These are phyloP conservation scores for Rhododendron simsii DNA, from an alignment of 148 eudicot genomes.

Conservation along the genomic window DNA sequence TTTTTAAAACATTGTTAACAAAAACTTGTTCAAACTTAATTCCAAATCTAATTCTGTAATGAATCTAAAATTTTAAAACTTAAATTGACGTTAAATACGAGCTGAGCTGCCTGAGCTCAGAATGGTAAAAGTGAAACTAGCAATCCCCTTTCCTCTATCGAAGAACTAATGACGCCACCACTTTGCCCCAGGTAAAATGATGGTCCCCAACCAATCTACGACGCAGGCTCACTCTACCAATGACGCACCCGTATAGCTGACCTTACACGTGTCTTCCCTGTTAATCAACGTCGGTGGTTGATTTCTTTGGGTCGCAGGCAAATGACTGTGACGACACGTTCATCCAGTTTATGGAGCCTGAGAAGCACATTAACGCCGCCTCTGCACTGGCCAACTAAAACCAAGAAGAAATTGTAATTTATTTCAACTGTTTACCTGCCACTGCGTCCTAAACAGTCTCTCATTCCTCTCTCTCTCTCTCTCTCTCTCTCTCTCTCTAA, in stretches of 20 bases:
- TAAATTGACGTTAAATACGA: no score
- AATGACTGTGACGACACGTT: background rate
- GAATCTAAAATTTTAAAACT: no score
- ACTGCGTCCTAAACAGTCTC: background rate
- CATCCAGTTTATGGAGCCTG: background rate
- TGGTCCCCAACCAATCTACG: background rate
- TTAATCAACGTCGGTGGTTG: background rate
- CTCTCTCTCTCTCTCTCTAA: constrained; percentile 5
- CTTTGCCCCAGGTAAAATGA: no score
- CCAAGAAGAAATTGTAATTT: background rate
- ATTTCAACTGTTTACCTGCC: background rate
- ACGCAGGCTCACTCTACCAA: background rate
- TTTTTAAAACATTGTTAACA: no score
- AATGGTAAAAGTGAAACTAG: no score
- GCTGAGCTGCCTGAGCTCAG: no score
- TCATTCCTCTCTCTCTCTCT: background rate
- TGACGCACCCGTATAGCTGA: background rate
- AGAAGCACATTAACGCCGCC: background rate
- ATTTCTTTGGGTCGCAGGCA: background rate
- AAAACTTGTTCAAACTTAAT: no score
- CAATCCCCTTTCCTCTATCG: no score
- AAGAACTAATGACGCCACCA: no score
- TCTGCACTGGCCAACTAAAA: background rate
- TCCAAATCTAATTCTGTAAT: no score
- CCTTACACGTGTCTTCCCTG: background rate